Percentiles rank a stretch among this genome's conserved stretches.
Evolutionary conservation across 2,329 filamentous ascomycete genomes (phyloP).

Genomic region (Neofusicoccum ribis): DNA sequence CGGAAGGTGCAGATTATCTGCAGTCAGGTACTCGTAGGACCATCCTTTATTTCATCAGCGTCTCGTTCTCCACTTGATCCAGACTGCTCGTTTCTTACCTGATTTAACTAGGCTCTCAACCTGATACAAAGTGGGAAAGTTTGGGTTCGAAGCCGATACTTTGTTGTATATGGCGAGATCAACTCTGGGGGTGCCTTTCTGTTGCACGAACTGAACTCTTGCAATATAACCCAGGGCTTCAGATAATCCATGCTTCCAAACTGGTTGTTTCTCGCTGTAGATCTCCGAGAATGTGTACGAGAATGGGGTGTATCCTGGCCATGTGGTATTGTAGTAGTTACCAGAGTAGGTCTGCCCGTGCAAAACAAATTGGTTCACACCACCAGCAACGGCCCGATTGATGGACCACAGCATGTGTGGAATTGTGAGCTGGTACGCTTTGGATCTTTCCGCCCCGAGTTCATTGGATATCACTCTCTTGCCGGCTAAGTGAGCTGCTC

Average conservation of each 20-base stretch:
- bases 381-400: background rate
- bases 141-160: background rate
- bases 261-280: background rate
- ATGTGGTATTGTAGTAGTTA: constrained; percentile 9
- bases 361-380: constrained; percentile 14
- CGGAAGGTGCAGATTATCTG: background rate
- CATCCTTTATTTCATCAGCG: background rate
- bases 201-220: background rate
- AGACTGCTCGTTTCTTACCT: too few species aligned
- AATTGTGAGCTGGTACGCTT: background rate
- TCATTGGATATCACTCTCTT: constrained; percentile 39
- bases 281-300: background rate
- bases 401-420: background rate
- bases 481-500: constrained; percentile 41
- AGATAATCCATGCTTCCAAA: background rate
- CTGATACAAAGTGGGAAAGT: background rate
- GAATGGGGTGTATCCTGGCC: constrained; percentile 18
- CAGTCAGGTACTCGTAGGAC: background rate
- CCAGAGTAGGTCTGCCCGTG: constrained; percentile 11
- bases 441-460: background rate
- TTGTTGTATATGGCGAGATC: constrained; percentile 7
- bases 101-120: background rate
- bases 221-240: background rate
- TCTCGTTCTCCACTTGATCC: background rate
- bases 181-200: background rate